Percentiles rank a stretch among this genome's conserved stretches.
Conservation (phyloP, 805 yeast genomes). For the Martiniozyma abietophila region DNA sequence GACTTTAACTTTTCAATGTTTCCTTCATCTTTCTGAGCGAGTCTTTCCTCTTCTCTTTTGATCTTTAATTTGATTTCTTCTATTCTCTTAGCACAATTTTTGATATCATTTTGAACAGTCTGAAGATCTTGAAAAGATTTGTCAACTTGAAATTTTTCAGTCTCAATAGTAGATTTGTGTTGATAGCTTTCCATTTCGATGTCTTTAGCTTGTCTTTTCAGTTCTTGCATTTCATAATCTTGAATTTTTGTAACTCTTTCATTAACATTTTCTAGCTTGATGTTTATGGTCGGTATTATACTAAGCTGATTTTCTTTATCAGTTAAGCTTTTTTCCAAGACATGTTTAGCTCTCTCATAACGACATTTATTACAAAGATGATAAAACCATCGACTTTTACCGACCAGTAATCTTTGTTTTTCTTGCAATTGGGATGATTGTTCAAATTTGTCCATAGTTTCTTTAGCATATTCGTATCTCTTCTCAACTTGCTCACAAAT, state of each 20-base stretch:
- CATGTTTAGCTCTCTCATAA: too few relatives aligned
- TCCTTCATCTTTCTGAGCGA: conserved; percentile 27
- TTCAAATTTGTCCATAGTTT: conserved; percentile 30
- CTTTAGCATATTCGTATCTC: conserved; percentile 34
- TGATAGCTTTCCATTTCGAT: conserved; percentile 2
- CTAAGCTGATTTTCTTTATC: too few relatives aligned
- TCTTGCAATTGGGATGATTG: conserved; percentile 33
- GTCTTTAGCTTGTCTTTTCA: neutral
- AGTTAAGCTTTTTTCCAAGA: too few relatives aligned
- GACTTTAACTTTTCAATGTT: conserved; percentile 27
- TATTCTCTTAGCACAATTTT: conserved; percentile 7
- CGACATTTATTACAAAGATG: conserved; percentile 3
- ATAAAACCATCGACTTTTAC: conserved; percentile 38
- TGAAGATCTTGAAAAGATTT: conserved; percentile 12
- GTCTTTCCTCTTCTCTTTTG: conserved; percentile 11
- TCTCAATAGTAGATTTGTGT: conserved; percentile 3
- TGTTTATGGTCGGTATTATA: too few relatives aligned
- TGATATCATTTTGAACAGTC: conserved; percentile 12
- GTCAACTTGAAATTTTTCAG: conserved; percentile 10
- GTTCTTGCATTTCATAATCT: neutral
- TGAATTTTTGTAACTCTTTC: neutral
- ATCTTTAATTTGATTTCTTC: conserved; percentile 5
- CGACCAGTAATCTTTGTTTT: conserved; percentile 32
- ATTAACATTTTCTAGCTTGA: neutral
- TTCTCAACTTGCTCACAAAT: conserved; percentile 26